Evolutionary conservation across 441 rosid genomes (phyloP), one percentile per base, ranked within the genome.

Genomic region (Populus trichocarpa): DNA sequence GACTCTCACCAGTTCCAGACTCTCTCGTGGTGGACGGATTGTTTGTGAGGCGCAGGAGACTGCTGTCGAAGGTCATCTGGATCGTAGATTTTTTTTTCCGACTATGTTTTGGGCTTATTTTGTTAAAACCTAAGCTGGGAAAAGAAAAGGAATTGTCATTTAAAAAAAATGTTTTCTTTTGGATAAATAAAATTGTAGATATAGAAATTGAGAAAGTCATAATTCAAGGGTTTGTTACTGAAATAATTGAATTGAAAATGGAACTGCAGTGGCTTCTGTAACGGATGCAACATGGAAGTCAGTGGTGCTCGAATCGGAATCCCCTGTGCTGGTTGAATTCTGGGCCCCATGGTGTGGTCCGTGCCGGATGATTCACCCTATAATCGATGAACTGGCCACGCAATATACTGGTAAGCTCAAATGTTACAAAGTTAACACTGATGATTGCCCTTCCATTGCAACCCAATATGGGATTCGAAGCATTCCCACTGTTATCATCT

Each of bases 321-420:
- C 74, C 16, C 93, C 99, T 3, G 97, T 93, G 5, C 74, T 93
- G 71, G 95, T 96, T 36, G 98, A 93, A 30, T 96, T 96, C 77
- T 96, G 99, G 99, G 99, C 99, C 68, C 99, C 99, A 7, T 96
- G 99, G 98, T 96, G 99, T 67, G 98, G 98, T 35, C 99, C 99
- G 2, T 96, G 99, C 88, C 88, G 93, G 36, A 91, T 96, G 97
- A 91, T 96, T 69, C 92, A 88, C 86, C 99, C 99, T 7, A 64
- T 92, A 36, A 89, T 96, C 23, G 90, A 90, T 75, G 94, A 91
- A 38, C 86, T 96, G 40, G 90, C 99, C 5, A 89, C 82, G 76
- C 92, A 91, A 10, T 96, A 91, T 77, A 85, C 85, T 0, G 98
- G 97, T 64, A 93, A 96, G 80, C 90, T 93, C 75, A 93, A 92